Base-by-base conservation (phyloP, 2,329 filamentous ascomycete genomes). In the Sporothrix dimorphospora region DNA sequence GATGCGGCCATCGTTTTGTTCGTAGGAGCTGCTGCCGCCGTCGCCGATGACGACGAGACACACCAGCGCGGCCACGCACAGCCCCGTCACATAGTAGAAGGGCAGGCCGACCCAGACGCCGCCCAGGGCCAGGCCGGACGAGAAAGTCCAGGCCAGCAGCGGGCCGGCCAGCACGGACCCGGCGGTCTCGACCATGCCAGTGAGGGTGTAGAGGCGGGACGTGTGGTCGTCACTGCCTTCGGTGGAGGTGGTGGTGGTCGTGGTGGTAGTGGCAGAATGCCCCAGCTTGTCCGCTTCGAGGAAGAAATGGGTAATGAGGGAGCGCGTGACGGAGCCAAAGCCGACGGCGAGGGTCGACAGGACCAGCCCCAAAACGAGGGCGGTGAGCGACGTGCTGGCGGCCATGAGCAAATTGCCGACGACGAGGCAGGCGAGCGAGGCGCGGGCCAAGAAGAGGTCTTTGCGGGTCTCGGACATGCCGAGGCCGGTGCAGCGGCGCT, bases 171-270 rank as follows among this genome's bases (percentile, higher is more conserved):
- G 70, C 12, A 79, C 72, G 40, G 72, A 72, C 40, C 78, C 76
- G 9, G 74, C 55, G 4, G 76, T 76, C 74, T 78, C 76, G 11
- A 76, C 72, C 65, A 78, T 78, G 71, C 76, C 75, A 21, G 77
- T 75, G n/a, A 79, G 74, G 5, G 77, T 77, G 70, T 78, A 78
- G n/a, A 80, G 71, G 30, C 78, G 75, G 8, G 75, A 76, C 16
- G 75, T 78, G 67, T 78, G 74, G 68, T 76, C 74, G 11, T 71
- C 70, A 14, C 73, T 71, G 69, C 74, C 30, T n/a, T 49, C 16
- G 30, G 11, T 34, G 53, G 27, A 4, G 27, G 53, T 5, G 11
- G 30, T 34, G 30, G 30, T 45, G 40, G 40, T 45, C 40, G 40
- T 14, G 40, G 4, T 14, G 2, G 40, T 2, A 45, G 6, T 14